Evolutionary conservation across 768 basidiomycete species (phyloP).

Genomic region (Phylloporus rhodoxanthus): DNA sequence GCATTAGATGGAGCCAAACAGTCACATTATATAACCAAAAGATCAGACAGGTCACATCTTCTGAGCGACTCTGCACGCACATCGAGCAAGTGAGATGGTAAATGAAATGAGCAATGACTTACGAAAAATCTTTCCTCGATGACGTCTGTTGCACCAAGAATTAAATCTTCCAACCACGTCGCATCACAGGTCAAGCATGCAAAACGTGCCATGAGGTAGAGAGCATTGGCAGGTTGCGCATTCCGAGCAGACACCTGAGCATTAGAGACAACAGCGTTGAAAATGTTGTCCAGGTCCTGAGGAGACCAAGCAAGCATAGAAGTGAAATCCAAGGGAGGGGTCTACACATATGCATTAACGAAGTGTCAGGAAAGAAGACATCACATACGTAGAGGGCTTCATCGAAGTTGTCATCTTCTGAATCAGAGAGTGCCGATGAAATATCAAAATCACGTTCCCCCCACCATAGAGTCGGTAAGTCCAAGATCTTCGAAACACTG

Average conservation of each 20-base stretch:
- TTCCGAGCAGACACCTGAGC: constrained; percentile 67
- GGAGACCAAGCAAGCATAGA: constrained; percentile 95
- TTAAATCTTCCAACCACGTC: constrained; percentile 87
- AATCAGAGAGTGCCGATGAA: constrained; percentile 40
- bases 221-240: constrained; percentile 81
- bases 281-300: constrained; percentile 65
- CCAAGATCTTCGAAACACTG: constrained; percentile 52
- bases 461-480: constrained; percentile 63
- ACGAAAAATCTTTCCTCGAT: constrained; percentile 94
- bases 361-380: not conserved
- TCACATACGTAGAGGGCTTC: constrained; percentile 44
- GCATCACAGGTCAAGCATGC: constrained; percentile 89
- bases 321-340: constrained; percentile 68
- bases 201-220: constrained; percentile 89
- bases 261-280: constrained; percentile 75
- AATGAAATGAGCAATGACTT: constrained; percentile 31
- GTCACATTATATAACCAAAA: constrained; percentile 96
- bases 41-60: constrained; percentile 78
- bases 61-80: constrained; percentile 59
- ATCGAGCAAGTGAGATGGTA: constrained; percentile 8
- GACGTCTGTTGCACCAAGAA: constrained; percentile 84
- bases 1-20: constrained; percentile 85
- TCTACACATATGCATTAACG: constrained; percentile 37
- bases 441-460: constrained; percentile 41
- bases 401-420: constrained; percentile 46